Evolutionary conservation across 805 yeast genomes (phyloP), one percentile per base, ranked within the genome.

Genomic region (Yamadazyma olivae): DNA sequence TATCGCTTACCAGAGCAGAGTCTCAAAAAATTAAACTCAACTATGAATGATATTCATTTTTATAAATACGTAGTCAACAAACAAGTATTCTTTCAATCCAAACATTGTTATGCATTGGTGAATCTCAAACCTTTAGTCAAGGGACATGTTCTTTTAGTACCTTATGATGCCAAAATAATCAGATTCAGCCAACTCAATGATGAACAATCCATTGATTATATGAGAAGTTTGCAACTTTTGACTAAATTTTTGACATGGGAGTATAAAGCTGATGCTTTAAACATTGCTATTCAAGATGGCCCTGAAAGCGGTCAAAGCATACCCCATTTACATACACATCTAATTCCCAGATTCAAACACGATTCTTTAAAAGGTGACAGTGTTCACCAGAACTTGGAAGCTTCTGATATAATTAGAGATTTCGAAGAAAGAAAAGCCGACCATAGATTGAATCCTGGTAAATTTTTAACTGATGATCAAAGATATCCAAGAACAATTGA

Each of bases 281-380:
- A 95, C 54, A 73, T 93, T 26, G 91, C 97, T 8, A 87, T 95
- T 40, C 99, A 93, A 57, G 99, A 93, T 56, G 99, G 99, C 0
- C 85, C 89, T 0, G 88, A 88, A 33, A 91, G 97, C 1, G 99
- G 99, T 3, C 99, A 93, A 56, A 77, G 90, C n/a, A 81, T 93
- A 2, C 95, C 97, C 4, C 99, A 93, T 59, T 71, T 91, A 19
- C 99, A 93, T 57, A 83, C 96, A 15, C 99, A 93, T 56, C 63
- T 93, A 14, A 89, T 93, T 15, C 99, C 99, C 5, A 71, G 99
- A 27, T 79, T 73, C 54, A 69, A 66, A 33, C 64, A 66, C 3
- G 81, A 83, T 50, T 63, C 63, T 1, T 63, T 55, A 28, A 88
- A 88, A 1, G 96, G 87, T 54, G 80, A 76, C 26, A 17, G 26